Base-by-base conservation (phyloP, 2,329 filamentous ascomycete genomes). In the Hymenoscyphus fructigenus region DNA sequence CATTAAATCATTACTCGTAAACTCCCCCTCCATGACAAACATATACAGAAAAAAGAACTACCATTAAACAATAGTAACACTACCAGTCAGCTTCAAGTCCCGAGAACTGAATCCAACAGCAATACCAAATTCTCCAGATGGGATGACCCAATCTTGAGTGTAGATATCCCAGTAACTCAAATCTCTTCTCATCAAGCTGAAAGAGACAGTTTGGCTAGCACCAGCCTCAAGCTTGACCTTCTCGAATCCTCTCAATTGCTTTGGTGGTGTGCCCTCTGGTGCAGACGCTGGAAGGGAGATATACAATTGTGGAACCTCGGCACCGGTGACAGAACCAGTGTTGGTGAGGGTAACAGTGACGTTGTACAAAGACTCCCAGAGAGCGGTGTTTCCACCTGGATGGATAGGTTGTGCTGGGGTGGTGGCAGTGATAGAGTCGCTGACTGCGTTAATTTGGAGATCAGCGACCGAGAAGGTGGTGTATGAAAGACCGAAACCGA, bases 401-500 rank as follows among this genome's bases (percentile, higher is more conserved):
- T 55, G 10, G 17, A 44, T 61, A 20, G 32, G 41, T 28, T 44
- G 53, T 28, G 61, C 56, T 23, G 61, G 17, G 28, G 67, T 50
- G 5, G 63, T 32, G 14, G 66, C 58, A 5, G 64, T 34, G 23
- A 66, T 1, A 4, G 59, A 64, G 0, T 17, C 58, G 36, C 55
- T 59, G 5, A n/a, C 28, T 28, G 29, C 14, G 9, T 26, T 41
- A 28, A 78, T 70, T 60, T 79, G 76, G 70, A 58, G 78, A 75
- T 90, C 80, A 26, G 88, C 85, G 78, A 91, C 91, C 60, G 84
- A 75, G 73, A 95, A 93, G 2, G 83, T 91, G 0, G 91, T 91
- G 82, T 94, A 96, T 2, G 86, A 90, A 15, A 95, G 78, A 3
- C 84, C 84, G 69, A 84, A 79, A 2, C 78, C 78, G 47, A 80